phyloP scores from a whole-genome alignment of 176 grass and related monocot genomes.

The Areca catechu region DNA sequence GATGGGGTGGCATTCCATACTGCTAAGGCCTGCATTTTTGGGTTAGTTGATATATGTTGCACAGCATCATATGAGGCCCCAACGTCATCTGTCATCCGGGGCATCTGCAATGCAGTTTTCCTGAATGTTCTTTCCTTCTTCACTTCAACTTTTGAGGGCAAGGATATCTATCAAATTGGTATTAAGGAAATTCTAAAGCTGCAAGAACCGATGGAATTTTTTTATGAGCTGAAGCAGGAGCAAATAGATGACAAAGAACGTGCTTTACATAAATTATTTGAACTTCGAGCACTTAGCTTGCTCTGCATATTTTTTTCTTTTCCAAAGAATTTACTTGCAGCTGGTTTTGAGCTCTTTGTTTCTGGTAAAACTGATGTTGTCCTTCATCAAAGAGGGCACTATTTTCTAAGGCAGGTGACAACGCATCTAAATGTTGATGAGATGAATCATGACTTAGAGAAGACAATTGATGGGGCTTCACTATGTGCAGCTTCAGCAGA shows the following conservation, averaged over 20 bases:
- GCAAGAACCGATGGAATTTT: slow-evolving; percentile 40
- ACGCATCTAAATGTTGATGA: slow-evolving; percentile 36
- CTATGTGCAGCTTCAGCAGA: slow-evolving; percentile 23
- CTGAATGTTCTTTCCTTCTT: slow-evolving; percentile 62
- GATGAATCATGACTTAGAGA: slow-evolving; percentile 25
- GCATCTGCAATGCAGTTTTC: slow-evolving; percentile 77
- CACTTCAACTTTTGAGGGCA: slow-evolving; percentile 76
- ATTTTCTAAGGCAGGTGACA: slow-evolving; percentile 80
- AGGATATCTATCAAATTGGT: slow-evolving; percentile 61
- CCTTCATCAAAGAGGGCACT: slow-evolving; percentile 38
- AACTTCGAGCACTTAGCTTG: slow-evolving; percentile 60
- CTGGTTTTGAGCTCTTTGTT: slow-evolving; percentile 58
- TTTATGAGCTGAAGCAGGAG: slow-evolving; percentile 54
- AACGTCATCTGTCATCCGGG: slow-evolving; percentile 66
- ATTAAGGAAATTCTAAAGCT: slow-evolving; percentile 38
- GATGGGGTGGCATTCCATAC: slow-evolving; percentile 51
- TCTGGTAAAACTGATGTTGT: slow-evolving; percentile 47
- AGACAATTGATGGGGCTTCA: slow-evolving; percentile 20
- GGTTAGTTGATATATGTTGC: slow-evolving; percentile 74
- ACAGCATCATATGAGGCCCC: slow-evolving; percentile 65
- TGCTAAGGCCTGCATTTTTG: slow-evolving; percentile 64
- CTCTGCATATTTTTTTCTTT: slow-evolving; percentile 74
- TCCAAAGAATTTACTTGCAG: slow-evolving; percentile 67
- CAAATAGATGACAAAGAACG: slow-evolving; percentile 26
- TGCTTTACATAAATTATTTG: slow-evolving; percentile 46